These are phyloP conservation scores for Aspergillus sp. DNA, from an alignment of 2,329 filamentous ascomycete genomes.

Conservation along the genomic window DNA sequence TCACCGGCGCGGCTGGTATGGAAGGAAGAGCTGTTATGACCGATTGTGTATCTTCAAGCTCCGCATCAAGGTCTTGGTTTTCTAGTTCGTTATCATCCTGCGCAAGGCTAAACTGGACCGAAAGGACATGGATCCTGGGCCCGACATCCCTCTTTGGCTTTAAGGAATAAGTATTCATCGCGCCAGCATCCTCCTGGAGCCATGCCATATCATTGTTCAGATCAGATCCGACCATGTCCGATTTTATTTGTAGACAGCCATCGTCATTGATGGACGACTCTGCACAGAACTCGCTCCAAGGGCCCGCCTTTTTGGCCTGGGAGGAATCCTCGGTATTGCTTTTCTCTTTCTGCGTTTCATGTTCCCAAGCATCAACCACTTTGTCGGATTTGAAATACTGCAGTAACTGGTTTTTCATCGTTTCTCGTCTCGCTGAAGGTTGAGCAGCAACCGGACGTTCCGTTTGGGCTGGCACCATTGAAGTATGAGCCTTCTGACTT, in stretches of 20 bases:
- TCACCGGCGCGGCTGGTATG: conserved; percentile 17
- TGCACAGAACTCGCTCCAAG: conserved; percentile 34
- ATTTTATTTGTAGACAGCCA: conserved; percentile 10
- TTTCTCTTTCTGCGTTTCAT: conserved; percentile 24
- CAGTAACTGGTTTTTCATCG: conserved; percentile 35
- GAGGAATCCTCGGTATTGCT: conserved; percentile 14
- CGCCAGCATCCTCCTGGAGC: conserved; percentile 29
- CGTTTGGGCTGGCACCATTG: conserved; percentile 5
- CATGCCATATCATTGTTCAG: conserved; percentile 32
- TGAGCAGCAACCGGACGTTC: conserved; percentile 10
- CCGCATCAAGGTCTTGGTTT: neutral
- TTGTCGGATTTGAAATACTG: conserved; percentile 38
- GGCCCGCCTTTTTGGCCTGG: conserved; percentile 28
- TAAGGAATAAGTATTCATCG: conserved; percentile 33
- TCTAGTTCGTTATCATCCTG: conserved; percentile 21
- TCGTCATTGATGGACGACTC: conserved; percentile 22
- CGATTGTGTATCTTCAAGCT: conserved; percentile 16
- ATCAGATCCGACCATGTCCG: conserved; percentile 16
- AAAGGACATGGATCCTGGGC: conserved; percentile 36
- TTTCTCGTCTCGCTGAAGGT: conserved; percentile 23
- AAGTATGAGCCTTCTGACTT: conserved; percentile 13
- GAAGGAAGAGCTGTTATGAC: conserved; percentile 33
- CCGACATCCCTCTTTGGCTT: conserved; percentile 29
- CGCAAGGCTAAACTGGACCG: conserved; percentile 28
- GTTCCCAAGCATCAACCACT: conserved; percentile 37